A percentile compares a stretch with the other conserved stretches of the same genome.
These are phyloP conservation scores for Aspergillus flavus DNA, from an alignment of 2,329 filamentous ascomycete genomes.

Conservation along the genomic window DNA sequence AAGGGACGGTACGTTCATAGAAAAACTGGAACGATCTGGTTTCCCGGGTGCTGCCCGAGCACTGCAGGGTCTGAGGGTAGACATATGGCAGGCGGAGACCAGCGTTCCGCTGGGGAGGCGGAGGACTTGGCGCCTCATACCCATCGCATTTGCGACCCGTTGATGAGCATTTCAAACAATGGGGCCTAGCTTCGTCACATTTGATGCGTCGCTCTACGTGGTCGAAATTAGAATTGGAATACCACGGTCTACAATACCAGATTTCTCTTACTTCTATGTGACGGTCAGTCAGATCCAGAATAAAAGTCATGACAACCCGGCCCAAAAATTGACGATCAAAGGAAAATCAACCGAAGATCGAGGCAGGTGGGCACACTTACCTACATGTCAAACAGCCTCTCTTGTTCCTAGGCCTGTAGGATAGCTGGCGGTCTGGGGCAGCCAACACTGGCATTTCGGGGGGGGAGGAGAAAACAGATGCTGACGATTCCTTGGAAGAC, in stretches of 20 bases:
- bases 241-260: neutral
- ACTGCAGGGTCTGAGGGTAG: neutral
- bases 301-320: neutral
- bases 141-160: conserved; percentile 38
- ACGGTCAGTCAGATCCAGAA: neutral
- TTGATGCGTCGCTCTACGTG: conserved; percentile 31
- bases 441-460: neutral
- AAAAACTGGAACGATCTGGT: neutral
- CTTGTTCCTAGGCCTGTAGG: neutral
- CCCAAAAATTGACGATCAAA: neutral
- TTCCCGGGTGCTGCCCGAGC: neutral
- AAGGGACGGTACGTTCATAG: neutral
- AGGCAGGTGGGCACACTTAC: neutral
- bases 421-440: neutral
- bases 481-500: too few species aligned
- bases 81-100: neutral
- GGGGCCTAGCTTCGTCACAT: conserved; percentile 36
- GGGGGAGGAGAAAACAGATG: neutral
- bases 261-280: neutral
- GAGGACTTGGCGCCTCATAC: conserved; percentile 18
- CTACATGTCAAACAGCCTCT: neutral
- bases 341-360: neutral
- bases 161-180: conserved; percentile 31
- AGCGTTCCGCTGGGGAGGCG: neutral
- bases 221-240: neutral